Conservation (phyloP, 495 filamentous ascomycete genomes). For the Cercophora sp. region DNA sequence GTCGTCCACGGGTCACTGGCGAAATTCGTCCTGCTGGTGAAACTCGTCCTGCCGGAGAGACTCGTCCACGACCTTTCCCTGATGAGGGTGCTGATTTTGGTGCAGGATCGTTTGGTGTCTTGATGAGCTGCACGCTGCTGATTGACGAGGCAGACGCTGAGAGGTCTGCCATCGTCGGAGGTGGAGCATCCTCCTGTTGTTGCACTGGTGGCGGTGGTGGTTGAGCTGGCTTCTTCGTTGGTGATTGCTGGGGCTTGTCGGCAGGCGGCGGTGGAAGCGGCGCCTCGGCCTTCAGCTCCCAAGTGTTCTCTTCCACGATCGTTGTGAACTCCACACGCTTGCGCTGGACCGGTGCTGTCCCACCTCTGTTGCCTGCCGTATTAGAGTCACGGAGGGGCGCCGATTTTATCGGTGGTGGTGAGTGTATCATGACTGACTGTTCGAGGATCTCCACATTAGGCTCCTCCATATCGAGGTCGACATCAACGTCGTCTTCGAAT, state of each 20-base stretch:
- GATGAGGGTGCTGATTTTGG: not conserved
- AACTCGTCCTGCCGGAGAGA: not conserved
- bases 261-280: constrained; percentile 30
- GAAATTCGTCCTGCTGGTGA: not conserved
- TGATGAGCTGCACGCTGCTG: constrained; percentile 18
- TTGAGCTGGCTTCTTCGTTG: constrained; percentile 23
- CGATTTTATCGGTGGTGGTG: constrained; percentile 39
- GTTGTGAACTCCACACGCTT: constrained; percentile 36
- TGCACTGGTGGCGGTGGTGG: constrained; percentile 21
- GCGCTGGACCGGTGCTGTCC: constrained; percentile 12
- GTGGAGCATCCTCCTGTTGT: constrained; percentile 15
- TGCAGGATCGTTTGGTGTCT: constrained; percentile 8
- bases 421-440: constrained; percentile 36
- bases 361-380: constrained; percentile 41
- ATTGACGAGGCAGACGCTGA: constrained; percentile 19
- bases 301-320: constrained; percentile 44
- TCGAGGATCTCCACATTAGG: constrained; percentile 47
- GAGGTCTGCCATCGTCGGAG: constrained; percentile 14
- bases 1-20: too few relatives aligned
- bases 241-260: constrained; percentile 22
- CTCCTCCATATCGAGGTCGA: constrained; percentile 44
- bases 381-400: constrained; percentile 45
- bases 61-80: not conserved
- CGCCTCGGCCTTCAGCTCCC: constrained; percentile 28
- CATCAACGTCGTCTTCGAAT: constrained; percentile 51